These are phyloP conservation scores for Myxozyma lipomycoides DNA, from an alignment of 805 yeast genomes.

Conservation along the genomic window DNA sequence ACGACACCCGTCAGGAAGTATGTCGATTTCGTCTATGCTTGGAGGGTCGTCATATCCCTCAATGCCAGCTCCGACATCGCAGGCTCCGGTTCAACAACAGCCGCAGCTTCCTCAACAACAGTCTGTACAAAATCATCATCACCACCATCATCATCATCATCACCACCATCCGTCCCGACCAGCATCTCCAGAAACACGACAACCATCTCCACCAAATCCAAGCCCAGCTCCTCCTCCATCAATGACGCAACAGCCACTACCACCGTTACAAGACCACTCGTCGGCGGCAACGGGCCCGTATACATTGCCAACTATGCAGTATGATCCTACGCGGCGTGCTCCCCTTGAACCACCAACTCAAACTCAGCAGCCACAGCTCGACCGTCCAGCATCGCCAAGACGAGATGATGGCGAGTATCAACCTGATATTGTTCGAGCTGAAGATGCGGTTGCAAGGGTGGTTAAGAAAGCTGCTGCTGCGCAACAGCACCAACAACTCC, in stretches of 20 bases:
- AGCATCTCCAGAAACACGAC: neutral
- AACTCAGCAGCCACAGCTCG: neutral
- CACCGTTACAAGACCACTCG: constrained; percentile 5
- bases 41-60: constrained; percentile 18
- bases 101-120: constrained; percentile 12
- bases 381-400: neutral
- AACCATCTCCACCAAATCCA: neutral
- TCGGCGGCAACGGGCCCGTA: constrained; percentile 27
- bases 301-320: constrained; percentile 34
- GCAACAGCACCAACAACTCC: neutral
- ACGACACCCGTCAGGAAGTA: constrained; percentile 6
- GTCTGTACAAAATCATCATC: constrained; percentile 8
- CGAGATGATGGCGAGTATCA: constrained; percentile 7
- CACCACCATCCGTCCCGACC: constrained; percentile 3
- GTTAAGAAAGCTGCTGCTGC: constrained; percentile 23
- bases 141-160: constrained; percentile 17
- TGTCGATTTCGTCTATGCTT: constrained; percentile 25
- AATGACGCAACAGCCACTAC: neutral
- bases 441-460: constrained; percentile 39
- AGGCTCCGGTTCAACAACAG: constrained; percentile 2
- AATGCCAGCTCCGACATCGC: constrained; percentile 1
- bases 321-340: constrained; percentile 26
- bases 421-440: constrained; percentile 32
- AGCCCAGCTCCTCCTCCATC: neutral
- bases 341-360: neutral